Conservation (phyloP, 1,139 yeast genomes). For the Meyerozyma elateridarum region DNA sequence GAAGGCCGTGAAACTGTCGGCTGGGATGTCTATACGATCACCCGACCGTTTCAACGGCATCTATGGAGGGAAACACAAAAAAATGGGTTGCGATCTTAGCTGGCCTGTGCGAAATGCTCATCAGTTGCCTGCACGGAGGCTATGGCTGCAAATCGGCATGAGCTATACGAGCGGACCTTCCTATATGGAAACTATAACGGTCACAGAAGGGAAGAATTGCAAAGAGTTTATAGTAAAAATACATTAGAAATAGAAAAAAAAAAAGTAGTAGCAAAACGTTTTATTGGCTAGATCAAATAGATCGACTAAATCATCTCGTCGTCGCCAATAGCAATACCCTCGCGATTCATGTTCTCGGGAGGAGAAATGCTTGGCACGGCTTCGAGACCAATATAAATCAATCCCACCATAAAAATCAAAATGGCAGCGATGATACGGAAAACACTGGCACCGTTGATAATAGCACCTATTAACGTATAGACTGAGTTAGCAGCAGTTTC, state of each 20-base stretch:
- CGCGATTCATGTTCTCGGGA: conserved; percentile 68
- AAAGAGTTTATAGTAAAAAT: no score
- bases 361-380: conserved; percentile 66
- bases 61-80: no score
- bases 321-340: conserved; percentile 45
- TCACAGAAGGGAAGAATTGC: no score
- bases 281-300: no score
- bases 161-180: no score
- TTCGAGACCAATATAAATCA: conserved; percentile 56
- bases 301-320: conserved; percentile 37
- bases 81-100: conserved; percentile 11
- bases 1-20: conserved; percentile 54
- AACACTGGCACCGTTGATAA: conserved; percentile 56
- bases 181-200: no score
- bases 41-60: no score
- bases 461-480: conserved; percentile 62
- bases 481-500: conserved; percentile 24
- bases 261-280: no score
- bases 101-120: conserved; percentile 2
- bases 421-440: conserved; percentile 54
- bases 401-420: conserved; percentile 54
- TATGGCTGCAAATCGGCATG: no score
- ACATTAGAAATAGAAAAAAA: no score
- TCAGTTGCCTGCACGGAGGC: neutral
- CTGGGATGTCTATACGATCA: no score